Evolutionary conservation across 129 eudicot species (phyloP), one percentile per base, ranked within the genome.

Genomic region (Flaveria robusta): DNA sequence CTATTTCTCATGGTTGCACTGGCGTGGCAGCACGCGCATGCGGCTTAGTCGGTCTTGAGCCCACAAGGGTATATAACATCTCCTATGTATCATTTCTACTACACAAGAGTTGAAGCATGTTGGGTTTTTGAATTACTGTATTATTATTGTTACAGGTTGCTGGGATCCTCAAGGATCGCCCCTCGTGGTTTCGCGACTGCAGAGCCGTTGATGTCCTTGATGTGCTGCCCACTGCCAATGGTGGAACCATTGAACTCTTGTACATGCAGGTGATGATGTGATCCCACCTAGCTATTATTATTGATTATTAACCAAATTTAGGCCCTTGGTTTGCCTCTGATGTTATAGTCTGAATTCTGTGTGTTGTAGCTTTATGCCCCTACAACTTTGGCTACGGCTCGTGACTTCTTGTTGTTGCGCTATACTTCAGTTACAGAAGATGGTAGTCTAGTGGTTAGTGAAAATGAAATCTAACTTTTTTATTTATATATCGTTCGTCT

Each of bases 1-100:
- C 99, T 94, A 94, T 94, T 83, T 94, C 99, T 87, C 97, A 94
- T 83, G 97, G 99, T 94, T 94, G 97, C 87, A 54, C 87, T 83
- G 96, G 93, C 22, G 90, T 92, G 85, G 98, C 98, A 72, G 85
- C 85, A 43, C 85, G 85, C 18, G 85, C 82, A 5, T 77, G 85
- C 66, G 81, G 82, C 74, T 42, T 76, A 34, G 82, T 82, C 65
- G 50, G 82, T 72, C 81, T 77, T 12, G 82, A 82, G 24, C 85
- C 85, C 43, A 66, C 79, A 34, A 49, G 78, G 82, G 85, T 78
- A 77, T 20, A 26, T 26, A 71, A 4, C 37, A 0, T 0, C 1
- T 63, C 45, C 45, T 31, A 4, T 27, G 45, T 31, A 31, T 63
- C 15, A 5, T 26, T 60, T 26, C 19, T 55, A 13, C 11, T 13